Conservation (phyloP, 805 yeast genomes). For the Candida parachauliodes region DNA sequence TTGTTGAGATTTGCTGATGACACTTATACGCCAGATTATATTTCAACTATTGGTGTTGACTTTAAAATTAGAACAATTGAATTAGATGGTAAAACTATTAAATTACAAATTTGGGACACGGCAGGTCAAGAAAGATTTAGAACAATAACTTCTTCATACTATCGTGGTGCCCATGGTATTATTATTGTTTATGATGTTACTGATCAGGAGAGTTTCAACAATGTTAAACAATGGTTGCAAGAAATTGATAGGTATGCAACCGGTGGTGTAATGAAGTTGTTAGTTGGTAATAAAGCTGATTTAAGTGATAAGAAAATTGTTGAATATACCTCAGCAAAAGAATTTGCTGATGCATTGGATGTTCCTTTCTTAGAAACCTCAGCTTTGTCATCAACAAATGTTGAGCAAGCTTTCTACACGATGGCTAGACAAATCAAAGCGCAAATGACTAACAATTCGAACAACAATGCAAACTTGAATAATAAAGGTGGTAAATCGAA, state of each 20-base stretch:
- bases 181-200: slow-evolving; percentile 97
- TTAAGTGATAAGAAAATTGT: slow-evolving; percentile 91
- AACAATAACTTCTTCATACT: slow-evolving; percentile 94
- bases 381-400: slow-evolving; percentile 92
- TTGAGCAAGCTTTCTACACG: slow-evolving; percentile 96
- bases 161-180: slow-evolving; percentile 98
- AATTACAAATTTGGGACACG: slow-evolving; percentile 98
- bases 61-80: slow-evolving; percentile 88
- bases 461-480: slow-evolving; percentile 23
- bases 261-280: slow-evolving; percentile 91
- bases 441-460: slow-evolving; percentile 67
- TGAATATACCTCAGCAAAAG: slow-evolving; percentile 93
- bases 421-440: slow-evolving; percentile 99
- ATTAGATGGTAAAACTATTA: slow-evolving; percentile 94
- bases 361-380: slow-evolving; percentile 96
- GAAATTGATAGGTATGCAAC: slow-evolving; percentile 98
- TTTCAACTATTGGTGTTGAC: slow-evolving; percentile 97
- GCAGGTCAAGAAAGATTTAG: slow-evolving; percentile 99
- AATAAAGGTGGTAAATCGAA: slow-evolving; percentile 60
- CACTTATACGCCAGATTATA: slow-evolving; percentile 94
- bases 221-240: slow-evolving; percentile 97
- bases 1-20: slow-evolving; percentile 94
- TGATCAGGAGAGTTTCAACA: slow-evolving; percentile 92
- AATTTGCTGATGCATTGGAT: slow-evolving; percentile 91
- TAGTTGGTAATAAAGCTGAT: slow-evolving; percentile 97